Base-by-base conservation (phyloP, 2,329 filamentous ascomycete genomes). In the Cladosporium sp. region DNA sequence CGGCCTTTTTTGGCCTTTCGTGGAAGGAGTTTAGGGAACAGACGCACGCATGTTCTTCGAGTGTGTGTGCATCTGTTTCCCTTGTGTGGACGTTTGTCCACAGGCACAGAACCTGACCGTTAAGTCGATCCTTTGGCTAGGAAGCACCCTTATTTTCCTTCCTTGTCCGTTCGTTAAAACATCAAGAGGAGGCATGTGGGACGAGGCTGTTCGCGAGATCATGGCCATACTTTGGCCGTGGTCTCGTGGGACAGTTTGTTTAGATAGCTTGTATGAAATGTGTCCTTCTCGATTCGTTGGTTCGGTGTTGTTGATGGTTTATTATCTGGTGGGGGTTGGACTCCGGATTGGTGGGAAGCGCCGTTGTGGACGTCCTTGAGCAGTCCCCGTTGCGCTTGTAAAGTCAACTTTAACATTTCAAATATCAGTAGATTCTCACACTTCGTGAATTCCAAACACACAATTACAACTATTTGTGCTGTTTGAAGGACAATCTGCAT, bases 101-200 rank as follows among this genome's bases (percentile, higher is more conserved):
- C 6, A n/a, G 60, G 59, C 60, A 51, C 43, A 67, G 65, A 67
- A 67, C 65, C 65, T 67, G 65, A 67, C 65, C 65, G 61, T 68
- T 28, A 67, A 67, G 67, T 68, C 62, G 60, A 58, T 68, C 66
- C 10, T 67, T 66, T 61, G 63, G 53, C 39, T 39, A 36, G 36
- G 62, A 51, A 64, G 36, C 28, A n/a, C 46, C 28, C 16, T 34
- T 36, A 26, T 54, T 63, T 61, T 63, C 60, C 49, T 63, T 63
- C 60, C 60, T 63, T 63, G 60, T 63, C 60, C 60, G 60, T 23
- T 62, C 59, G 59, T 62, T 57, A 32, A n/a, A 57, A 16, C n/a
- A 57, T n/a, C n/a, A 34, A 26, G 32, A 53, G 21, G 46, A 62
- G 32, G 26, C 51, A 54, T 28, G 49, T 53, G 16, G 26, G 18